Evolutionary conservation across 208 protist genomes (phyloP).

Genomic region (Tritrichomonas musculus): DNA sequence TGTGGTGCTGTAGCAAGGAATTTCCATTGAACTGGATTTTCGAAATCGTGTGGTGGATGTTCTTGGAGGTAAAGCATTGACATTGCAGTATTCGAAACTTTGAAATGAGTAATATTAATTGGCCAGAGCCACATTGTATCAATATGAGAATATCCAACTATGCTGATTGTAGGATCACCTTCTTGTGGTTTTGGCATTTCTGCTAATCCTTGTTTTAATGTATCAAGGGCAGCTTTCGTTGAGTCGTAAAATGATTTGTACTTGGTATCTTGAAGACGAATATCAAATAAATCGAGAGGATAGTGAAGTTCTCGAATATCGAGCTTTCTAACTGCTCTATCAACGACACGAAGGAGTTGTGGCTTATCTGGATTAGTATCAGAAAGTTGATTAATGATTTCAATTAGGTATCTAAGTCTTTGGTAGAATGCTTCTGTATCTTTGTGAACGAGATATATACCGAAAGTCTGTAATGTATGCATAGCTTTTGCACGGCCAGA

Average conservation of each 20-base stretch:
- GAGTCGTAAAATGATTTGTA: background rate
- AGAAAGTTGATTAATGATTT: background rate
- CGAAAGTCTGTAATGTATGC: background rate
- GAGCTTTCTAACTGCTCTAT: background rate
- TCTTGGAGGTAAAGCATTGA: background rate
- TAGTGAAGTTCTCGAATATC: background rate
- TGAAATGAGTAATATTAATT: background rate
- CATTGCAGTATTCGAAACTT: background rate
- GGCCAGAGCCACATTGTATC: background rate
- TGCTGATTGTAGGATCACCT: background rate
- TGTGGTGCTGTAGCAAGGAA: background rate
- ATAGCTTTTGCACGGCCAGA: background rate
- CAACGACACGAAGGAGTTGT: background rate
- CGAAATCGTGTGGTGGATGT: slow-evolving; percentile 15
- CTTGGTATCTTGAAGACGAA: background rate
- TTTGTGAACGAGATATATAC: background rate
- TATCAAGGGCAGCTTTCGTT: background rate
- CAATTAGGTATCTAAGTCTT: background rate
- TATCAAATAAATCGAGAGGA: background rate
- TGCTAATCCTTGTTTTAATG: background rate
- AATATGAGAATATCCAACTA: background rate
- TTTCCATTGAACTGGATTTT: background rate
- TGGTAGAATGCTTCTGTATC: background rate
- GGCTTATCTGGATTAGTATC: background rate
- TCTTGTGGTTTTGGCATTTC: background rate